Evolutionary conservation across 163 green algal genomes (phyloP).

Genomic region (Scenedesmus sp.): DNA sequence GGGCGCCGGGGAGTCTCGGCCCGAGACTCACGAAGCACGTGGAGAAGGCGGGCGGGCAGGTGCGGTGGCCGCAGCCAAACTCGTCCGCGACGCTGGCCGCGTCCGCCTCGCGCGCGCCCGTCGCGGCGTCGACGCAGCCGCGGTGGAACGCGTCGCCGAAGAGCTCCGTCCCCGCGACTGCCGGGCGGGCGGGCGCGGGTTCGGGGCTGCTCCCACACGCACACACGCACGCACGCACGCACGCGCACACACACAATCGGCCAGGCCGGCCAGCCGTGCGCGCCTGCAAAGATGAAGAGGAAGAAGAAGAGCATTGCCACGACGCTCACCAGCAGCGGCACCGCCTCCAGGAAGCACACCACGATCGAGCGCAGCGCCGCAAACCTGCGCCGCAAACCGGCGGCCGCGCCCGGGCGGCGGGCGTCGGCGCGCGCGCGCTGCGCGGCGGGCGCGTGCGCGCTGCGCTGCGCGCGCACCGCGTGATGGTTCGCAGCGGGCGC

Average conservation of each 20-base stretch:
- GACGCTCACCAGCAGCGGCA: conserved; percentile 75
- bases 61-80: conserved; percentile 64
- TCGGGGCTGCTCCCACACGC: too few relatives aligned
- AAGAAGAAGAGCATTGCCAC: conserved; percentile 76
- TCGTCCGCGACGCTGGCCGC: conserved; percentile 48
- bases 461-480: conserved; percentile 51
- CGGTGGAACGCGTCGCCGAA: conserved; percentile 66
- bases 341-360: conserved; percentile 84
- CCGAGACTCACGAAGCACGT: conserved; percentile 20
- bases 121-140: conserved; percentile 25
- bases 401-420: too few relatives aligned
- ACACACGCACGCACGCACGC: too few relatives aligned
- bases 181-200: neutral
- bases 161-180: conserved; percentile 68
- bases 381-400: conserved; percentile 61
- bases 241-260: neutral
- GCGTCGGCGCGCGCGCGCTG: too few relatives aligned
- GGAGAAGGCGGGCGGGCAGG: conserved; percentile 62
- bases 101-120: conserved; percentile 26
- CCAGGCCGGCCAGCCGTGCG: too few relatives aligned
- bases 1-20: too few relatives aligned
- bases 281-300: conserved; percentile 74
- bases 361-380: conserved; percentile 78
- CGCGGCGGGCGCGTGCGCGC: too few relatives aligned
- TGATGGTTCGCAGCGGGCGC: conserved; percentile 83